Percentiles rank a stretch among this genome's conserved stretches.
phyloP scores from a whole-genome alignment of 768 basidiomycete genomes.

The Favolaschia claudopus region DNA sequence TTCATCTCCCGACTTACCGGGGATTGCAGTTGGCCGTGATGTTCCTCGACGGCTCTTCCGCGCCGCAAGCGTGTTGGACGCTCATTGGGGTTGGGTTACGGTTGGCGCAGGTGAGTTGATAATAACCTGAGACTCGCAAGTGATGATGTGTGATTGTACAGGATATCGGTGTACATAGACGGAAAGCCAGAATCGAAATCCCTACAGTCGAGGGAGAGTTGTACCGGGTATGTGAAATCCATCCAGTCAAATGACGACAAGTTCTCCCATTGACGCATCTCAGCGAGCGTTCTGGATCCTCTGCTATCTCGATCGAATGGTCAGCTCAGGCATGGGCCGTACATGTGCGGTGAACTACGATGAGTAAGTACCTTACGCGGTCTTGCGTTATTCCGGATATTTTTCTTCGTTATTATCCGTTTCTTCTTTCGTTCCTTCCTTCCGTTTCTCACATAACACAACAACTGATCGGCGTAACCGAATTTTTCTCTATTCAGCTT shows the following conservation, averaged over 20 bases:
- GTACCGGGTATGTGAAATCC: too few species aligned
- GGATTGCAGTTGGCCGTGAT: slow-evolving; percentile 56
- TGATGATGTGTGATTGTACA: slow-evolving; percentile 55
- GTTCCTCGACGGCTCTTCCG: slow-evolving; percentile 64
- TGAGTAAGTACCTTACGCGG: too few species aligned
- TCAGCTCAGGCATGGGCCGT: slow-evolving; percentile 65
- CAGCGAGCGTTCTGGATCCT: slow-evolving; percentile 70
- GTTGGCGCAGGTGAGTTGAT: slow-evolving; percentile 19
- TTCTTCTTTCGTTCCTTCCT: slow-evolving; percentile 33
- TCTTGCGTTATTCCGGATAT: slow-evolving; percentile 67
- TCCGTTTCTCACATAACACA: neutral
- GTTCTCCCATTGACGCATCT: too few species aligned
- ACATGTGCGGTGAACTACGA: slow-evolving; percentile 15
- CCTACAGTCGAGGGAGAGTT: slow-evolving; percentile 69
- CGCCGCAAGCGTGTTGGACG: slow-evolving; percentile 74
- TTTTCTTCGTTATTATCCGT: slow-evolving; percentile 82
- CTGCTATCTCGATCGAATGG: slow-evolving; percentile 49
- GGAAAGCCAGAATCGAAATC: slow-evolving; percentile 37
- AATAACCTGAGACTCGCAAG: slow-evolving; percentile 60
- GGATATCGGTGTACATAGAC: slow-evolving; percentile 25
- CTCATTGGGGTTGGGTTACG: slow-evolving; percentile 57
- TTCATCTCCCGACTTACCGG: slow-evolving; percentile 14
- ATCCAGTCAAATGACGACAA: too few species aligned
- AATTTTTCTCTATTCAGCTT: slow-evolving; percentile 59
- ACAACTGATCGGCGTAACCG: too few species aligned